phyloP scores from a whole-genome alignment of 129 eudicot genomes.

The Smallanthus sonchifolius region DNA sequence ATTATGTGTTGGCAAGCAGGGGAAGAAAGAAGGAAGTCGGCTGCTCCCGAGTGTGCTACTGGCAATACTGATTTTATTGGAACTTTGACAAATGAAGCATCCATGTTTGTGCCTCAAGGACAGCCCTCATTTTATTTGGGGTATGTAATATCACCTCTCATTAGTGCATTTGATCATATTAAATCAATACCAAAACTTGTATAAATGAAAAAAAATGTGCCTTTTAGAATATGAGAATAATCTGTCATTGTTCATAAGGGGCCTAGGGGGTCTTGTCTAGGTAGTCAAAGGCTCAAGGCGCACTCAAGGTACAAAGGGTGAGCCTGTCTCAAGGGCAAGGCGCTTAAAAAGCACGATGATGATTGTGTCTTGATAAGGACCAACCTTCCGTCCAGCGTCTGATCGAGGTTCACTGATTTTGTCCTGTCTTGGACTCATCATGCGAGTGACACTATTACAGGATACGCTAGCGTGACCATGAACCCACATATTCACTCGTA shows the following conservation, averaged over 20 bases:
- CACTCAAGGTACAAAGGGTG: too few species aligned
- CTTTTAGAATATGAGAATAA: neutral
- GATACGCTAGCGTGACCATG: too few species aligned
- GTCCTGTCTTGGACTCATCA: neutral
- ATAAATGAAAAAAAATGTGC: neutral
- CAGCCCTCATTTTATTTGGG: neutral
- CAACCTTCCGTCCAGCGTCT: neutral
- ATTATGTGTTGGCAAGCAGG: constrained; percentile 23
- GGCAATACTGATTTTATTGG: constrained; percentile 18
- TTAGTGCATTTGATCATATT: constrained; percentile 7
- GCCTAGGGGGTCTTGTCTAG: neutral
- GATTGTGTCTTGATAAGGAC: too few species aligned
- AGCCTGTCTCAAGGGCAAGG: too few species aligned
- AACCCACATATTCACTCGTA: too few species aligned
- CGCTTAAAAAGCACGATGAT: neutral
- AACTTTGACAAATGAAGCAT: constrained; percentile 33
- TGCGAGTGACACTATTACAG: neutral
- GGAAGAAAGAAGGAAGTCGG: constrained; percentile 20
- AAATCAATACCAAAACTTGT: constrained; percentile 9
- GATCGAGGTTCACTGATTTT: neutral
- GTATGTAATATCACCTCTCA: constrained; percentile 8
- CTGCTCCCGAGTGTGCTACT: constrained; percentile 26
- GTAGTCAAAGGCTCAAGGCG: too few species aligned
- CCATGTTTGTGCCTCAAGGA: constrained; percentile 22
- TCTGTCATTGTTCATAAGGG: neutral